Base-by-base conservation (phyloP, 2,329 filamentous ascomycete genomes). In the Exserohilum rostratum region DNA sequence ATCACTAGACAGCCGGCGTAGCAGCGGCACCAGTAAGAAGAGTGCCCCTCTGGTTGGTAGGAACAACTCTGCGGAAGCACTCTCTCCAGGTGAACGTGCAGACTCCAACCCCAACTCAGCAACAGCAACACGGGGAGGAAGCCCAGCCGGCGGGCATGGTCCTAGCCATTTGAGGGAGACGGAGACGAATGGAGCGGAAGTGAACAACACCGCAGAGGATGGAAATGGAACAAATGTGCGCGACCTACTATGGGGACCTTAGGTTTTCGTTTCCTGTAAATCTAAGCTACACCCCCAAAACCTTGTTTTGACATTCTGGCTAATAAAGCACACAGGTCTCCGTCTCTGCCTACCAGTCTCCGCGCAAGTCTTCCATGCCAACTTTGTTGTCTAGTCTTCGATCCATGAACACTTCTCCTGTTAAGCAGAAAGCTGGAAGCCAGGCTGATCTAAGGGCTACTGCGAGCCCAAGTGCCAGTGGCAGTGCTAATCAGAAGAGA, bases 1-100 rank as follows among this genome's bases (percentile, higher is more conserved):
- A 78, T 96, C 91, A 72, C 84, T 98, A 22, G 93, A 97, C 73
- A 96, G 90, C 76, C 87, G 93, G 47, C 88, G 93, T 38, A 96
- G 91, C 72, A 97, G 93, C 75, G 90, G 89, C 12, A 89, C 85
- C 49, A 96, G 90, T 53, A 93, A 90, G 76, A 93, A 91, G 72
- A 88, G 89, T 31, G 74, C 87, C 9, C 85, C 76, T 10, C 48
- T 67, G 5, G 58, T 66, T 10, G 68, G 66, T 6, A 58, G 50
- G 31, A 66, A 67, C 31, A 65, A 62, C 12, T 72, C 68, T n/a
- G 62, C 60, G 6, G 71, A 73, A 44, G 64, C 62, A 15, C 45
- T 68, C 1, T 65, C 61, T 1, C 58, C 61, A 6, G 58, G 56
- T 17, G 67, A 72, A 17, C 54, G 65, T 7, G 45, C 58, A 12